Evolutionary conservation across 768 basidiomycete genomes (phyloP).

Genomic region (Clathrus columnatus): DNA sequence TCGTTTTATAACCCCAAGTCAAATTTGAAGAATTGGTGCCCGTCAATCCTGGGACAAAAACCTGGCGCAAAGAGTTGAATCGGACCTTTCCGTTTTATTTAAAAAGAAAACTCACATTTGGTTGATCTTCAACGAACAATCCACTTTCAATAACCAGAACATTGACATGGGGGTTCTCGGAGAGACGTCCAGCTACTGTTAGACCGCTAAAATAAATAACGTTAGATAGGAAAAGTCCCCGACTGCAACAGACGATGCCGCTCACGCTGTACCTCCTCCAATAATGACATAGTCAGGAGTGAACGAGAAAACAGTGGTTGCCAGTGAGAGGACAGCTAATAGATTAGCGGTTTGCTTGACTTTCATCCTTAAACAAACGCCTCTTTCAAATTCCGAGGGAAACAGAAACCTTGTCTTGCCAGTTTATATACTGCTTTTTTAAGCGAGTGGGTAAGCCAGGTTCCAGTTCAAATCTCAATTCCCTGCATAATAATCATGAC

Average conservation of each 20-base stretch:
- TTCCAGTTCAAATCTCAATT: too few relatives aligned
- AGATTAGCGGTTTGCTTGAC: too few relatives aligned
- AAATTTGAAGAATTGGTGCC: constrained; percentile 10
- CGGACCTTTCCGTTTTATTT: too few relatives aligned
- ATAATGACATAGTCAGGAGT: constrained; percentile 19
- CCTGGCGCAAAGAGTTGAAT: constrained; percentile 11
- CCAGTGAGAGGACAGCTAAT: too few relatives aligned
- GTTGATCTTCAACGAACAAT: constrained; percentile 11
- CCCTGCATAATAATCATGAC: too few relatives aligned
- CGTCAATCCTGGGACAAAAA: constrained; percentile 14
- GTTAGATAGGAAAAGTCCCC: neutral
- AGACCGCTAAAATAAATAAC: constrained; percentile 10
- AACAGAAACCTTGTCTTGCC: too few relatives aligned
- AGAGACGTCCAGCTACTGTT: constrained; percentile 15
- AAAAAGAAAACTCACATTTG: constrained; percentile 1
- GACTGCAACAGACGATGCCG: neutral
- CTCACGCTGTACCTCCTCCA: constrained; percentile 14
- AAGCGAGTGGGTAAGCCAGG: too few relatives aligned
- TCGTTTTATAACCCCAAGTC: constrained; percentile 16
- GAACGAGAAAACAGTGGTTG: too few relatives aligned
- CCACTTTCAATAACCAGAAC: constrained; percentile 20
- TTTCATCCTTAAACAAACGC: too few relatives aligned
- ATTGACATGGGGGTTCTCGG: constrained; percentile 12
- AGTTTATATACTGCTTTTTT: too few relatives aligned
- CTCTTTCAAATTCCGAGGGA: too few relatives aligned